A percentile compares a stretch with the other conserved stretches of the same genome.
Conservation (phyloP, 257 asterid species). For the Nicotiana otophora region DNA sequence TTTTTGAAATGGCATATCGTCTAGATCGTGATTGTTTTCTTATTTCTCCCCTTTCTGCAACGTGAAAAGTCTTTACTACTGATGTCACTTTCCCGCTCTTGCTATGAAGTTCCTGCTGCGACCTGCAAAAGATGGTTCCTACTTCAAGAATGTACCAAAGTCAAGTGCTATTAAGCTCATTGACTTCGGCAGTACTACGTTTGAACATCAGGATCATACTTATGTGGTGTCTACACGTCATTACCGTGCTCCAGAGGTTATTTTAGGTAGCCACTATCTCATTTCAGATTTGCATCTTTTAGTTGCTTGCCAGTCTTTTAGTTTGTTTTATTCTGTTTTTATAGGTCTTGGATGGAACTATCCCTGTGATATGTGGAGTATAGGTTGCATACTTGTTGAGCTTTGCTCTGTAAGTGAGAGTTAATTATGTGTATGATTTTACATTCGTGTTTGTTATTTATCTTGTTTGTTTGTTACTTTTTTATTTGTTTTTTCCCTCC, state of each 20-base stretch:
- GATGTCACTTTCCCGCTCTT: slow-evolving; percentile 9
- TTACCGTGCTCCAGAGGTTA: slow-evolving; percentile 96
- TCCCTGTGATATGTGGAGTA: slow-evolving; percentile 96
- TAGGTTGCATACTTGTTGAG: slow-evolving; percentile 89
- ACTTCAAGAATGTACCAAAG: slow-evolving; percentile 77
- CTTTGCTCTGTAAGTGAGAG: slow-evolving; percentile 73
- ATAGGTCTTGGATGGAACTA: slow-evolving; percentile 88
- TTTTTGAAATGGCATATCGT: slow-evolving; percentile 10
- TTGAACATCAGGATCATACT: slow-evolving; percentile 75
- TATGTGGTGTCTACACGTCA: slow-evolving; percentile 87
- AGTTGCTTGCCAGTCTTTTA: background rate
- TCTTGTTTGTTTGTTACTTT: background rate
- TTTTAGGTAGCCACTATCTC: slow-evolving; percentile 52
- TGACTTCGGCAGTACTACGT: slow-evolving; percentile 87
- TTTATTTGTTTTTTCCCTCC: background rate
- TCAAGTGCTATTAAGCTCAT: slow-evolving; percentile 92
- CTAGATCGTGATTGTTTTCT: background rate
- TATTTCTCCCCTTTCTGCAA: background rate
- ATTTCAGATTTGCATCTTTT: background rate
- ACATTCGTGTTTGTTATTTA: background rate
- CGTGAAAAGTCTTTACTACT: background rate
- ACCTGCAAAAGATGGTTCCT: slow-evolving; percentile 52
- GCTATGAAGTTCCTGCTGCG: slow-evolving; percentile 47
- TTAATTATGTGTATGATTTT: background rate
- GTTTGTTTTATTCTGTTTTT: slow-evolving; percentile 16